These are phyloP conservation scores for Saitozyma podzolica DNA, from an alignment of 768 basidiomycete genomes.

Conservation along the genomic window DNA sequence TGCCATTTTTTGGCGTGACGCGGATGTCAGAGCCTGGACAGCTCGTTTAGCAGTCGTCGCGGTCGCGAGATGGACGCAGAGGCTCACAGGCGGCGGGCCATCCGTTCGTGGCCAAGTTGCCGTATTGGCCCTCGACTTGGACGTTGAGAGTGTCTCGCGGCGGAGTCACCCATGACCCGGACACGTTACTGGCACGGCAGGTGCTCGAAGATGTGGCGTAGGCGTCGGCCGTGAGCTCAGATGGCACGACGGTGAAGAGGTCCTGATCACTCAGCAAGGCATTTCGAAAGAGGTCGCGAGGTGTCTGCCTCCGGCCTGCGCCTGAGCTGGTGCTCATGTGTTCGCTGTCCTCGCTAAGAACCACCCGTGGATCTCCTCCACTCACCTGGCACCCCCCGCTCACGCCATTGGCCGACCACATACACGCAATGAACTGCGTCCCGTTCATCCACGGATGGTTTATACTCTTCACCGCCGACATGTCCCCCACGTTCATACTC, in stretches of 20 bases:
- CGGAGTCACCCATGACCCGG: conserved; percentile 35
- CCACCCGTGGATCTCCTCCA: background rate
- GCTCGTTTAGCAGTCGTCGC: background rate
- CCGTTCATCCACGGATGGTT: conserved; percentile 31
- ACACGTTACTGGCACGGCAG: conserved; percentile 19
- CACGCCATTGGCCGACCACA: conserved; percentile 31
- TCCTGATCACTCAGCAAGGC: conserved; percentile 20
- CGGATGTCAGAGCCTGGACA: conserved; percentile 31
- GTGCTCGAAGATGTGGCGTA: conserved; percentile 14
- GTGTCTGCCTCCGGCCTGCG: background rate
- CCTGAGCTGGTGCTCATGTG: no score
- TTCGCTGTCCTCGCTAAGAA: background rate
- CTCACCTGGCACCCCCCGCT: conserved; percentile 42
- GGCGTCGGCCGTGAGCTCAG: conserved; percentile 16
- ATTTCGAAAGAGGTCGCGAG: background rate
- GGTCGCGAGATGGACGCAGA: background rate
- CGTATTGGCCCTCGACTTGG: conserved; percentile 20
- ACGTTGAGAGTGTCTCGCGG: conserved; percentile 26
- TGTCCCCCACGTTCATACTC: conserved; percentile 29
- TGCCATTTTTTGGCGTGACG: conserved; percentile 40
- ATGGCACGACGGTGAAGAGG: conserved; percentile 29
- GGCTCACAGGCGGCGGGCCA: conserved; percentile 37
- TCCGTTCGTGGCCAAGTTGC: conserved; percentile 27
- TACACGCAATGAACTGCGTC: conserved; percentile 39
- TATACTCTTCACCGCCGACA: conserved; percentile 15